phyloP scores from a whole-genome alignment of 2,329 filamentous ascomycete species.

The Trichoderma semiorbis region DNA sequence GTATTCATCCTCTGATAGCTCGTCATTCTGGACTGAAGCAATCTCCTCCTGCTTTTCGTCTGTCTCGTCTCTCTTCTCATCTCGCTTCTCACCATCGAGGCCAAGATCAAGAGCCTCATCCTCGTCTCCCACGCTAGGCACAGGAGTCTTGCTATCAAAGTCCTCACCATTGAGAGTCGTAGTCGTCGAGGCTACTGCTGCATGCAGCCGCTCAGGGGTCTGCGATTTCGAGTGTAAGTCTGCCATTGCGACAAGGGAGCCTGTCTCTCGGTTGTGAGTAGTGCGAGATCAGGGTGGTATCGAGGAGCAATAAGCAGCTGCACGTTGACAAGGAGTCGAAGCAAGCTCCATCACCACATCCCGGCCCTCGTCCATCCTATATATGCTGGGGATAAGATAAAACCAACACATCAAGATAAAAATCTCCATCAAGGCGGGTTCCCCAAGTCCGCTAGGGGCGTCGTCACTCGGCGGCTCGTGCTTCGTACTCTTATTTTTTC shows the following conservation, averaged over 20 bases:
- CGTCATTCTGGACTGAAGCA: constrained; percentile 18
- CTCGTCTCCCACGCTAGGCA: constrained; percentile 11
- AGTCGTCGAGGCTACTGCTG: constrained; percentile 26
- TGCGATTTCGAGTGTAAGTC: not conserved
- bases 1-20: constrained; percentile 34
- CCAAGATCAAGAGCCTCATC: constrained; percentile 11
- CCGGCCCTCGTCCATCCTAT: not conserved
- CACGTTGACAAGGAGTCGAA: constrained; percentile 6
- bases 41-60: not conserved
- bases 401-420: not conserved
- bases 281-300: not conserved
- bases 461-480: not conserved
- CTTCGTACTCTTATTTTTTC: not conserved
- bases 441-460: not conserved
- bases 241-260: constrained; percentile 1
- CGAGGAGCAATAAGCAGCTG: not conserved
- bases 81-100: not conserved
- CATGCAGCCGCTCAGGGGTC: not conserved
- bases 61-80: not conserved
- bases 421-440: constrained; percentile 2
- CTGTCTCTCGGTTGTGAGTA: not conserved
- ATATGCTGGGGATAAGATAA: not conserved
- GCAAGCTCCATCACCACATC: not conserved
- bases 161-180: constrained; percentile 32
- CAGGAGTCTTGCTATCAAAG: constrained; percentile 24